phyloP scores from a whole-genome alignment of 306 rosid genomes.

The Dryas alaskensis region DNA sequence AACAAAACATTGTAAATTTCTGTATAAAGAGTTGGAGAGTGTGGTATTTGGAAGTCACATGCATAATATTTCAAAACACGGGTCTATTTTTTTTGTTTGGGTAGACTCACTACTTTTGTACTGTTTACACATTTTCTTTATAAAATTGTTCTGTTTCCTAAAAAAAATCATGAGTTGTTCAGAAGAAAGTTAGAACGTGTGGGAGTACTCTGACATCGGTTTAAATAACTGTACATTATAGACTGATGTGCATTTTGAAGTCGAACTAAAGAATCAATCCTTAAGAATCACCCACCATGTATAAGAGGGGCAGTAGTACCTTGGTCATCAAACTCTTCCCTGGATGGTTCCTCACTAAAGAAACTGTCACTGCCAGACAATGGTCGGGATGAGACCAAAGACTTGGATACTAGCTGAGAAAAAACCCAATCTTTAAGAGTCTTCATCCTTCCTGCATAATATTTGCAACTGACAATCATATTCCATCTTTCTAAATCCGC shows the following conservation, averaged over 20 bases:
- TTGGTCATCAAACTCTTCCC: constrained; percentile 52
- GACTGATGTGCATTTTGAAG: background rate
- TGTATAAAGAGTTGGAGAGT: no score
- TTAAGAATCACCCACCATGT: background rate
- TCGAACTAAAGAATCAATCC: background rate
- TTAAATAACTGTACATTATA: background rate
- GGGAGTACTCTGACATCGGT: background rate
- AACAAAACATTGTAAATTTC: no score
- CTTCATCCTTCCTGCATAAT: constrained; percentile 68
- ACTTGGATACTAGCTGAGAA: constrained; percentile 74
- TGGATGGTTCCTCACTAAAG: constrained; percentile 37
- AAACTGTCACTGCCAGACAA: constrained; percentile 49
- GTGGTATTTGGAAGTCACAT: no score
- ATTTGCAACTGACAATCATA: constrained; percentile 17
- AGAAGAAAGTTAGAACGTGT: no score
- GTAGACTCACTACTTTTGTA: no score
- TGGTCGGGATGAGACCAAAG: constrained; percentile 63
- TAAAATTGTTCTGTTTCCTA: no score
- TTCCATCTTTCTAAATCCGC: background rate
- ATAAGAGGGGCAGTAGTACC: constrained; percentile 37
- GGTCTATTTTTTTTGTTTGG: no score
- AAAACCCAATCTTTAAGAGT: constrained; percentile 75
- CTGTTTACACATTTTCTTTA: no score
- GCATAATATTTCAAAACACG: no score
- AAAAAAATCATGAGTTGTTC: no score